A percentile compares a stretch with the other conserved stretches of the same genome.
Conservation (phyloP, 805 yeast species). For the Kodamaea sagamina region DNA sequence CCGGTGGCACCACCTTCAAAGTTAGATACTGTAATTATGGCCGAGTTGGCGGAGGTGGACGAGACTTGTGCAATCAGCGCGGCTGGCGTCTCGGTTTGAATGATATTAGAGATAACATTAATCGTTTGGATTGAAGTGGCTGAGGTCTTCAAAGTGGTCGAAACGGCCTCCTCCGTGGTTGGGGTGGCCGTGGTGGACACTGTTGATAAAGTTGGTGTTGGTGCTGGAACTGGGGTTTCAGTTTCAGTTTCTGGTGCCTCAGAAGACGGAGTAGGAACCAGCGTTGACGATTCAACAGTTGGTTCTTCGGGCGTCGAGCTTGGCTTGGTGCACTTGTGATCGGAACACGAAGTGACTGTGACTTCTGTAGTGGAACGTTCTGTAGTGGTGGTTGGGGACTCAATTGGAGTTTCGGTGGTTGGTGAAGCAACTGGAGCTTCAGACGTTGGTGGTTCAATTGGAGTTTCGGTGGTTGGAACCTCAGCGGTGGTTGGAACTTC, state of each 20-base stretch:
- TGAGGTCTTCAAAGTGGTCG: conserved; percentile 10
- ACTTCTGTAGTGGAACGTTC: conserved; percentile 8
- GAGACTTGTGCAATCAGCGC: conserved; percentile 14
- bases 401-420: conserved; percentile 7
- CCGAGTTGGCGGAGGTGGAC: conserved; percentile 19
- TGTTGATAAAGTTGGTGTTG: conserved; percentile 1
- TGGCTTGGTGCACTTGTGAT: conserved; percentile 23
- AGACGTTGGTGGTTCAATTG: conserved; percentile 2
- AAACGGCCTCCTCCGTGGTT: background rate
- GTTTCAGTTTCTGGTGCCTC: conserved; percentile 9
- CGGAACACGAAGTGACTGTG: conserved; percentile 31
- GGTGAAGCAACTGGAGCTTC: background rate
- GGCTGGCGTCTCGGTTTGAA: conserved; percentile 35
- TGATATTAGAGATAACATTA: conserved; percentile 45
- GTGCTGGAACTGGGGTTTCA: conserved; percentile 13
- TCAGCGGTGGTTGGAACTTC: conserved; percentile 8
- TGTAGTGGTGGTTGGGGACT: conserved; percentile 2
- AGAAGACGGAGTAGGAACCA: conserved; percentile 5
- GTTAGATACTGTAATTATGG: conserved; percentile 19
- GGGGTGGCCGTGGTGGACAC: conserved; percentile 16
- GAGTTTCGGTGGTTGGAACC: conserved; percentile 7
- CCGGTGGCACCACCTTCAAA: conserved; percentile 34
- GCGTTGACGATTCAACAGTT: conserved; percentile 4
- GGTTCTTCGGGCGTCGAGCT: conserved; percentile 13
- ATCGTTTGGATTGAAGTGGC: conserved; percentile 24